phyloP scores from a whole-genome alignment of 345 rosid species.

The Ceriops zippeliana region DNA sequence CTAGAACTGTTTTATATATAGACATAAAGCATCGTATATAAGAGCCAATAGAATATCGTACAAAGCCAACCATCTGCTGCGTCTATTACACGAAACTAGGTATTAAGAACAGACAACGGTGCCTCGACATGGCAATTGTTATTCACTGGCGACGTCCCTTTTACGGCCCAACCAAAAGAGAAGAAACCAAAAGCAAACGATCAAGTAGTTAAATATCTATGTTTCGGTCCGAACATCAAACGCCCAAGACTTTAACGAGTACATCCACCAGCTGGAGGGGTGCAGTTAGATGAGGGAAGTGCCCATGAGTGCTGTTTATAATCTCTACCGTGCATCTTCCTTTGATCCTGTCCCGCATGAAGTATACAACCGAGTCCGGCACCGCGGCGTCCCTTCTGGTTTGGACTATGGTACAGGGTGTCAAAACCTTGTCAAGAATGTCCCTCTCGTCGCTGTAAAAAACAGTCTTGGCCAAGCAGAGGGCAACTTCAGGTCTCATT shows the following conservation, averaged over 20 bases:
- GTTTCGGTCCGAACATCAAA: neutral
- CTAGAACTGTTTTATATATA: no score
- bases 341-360: conserved; percentile 58
- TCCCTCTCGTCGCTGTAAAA: conserved; percentile 57
- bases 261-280: conserved; percentile 45
- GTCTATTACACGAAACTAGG: no score
- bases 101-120: neutral
- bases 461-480: conserved; percentile 55
- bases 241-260: conserved; percentile 38
- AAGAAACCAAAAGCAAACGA: neutral
- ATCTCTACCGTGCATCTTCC: conserved; percentile 56
- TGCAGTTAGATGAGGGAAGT: conserved; percentile 74
- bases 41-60: no score
- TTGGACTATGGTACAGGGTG: conserved; percentile 60
- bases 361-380: conserved; percentile 54
- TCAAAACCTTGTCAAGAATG: conserved; percentile 39
- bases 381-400: conserved; percentile 43
- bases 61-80: no score
- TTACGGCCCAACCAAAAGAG: neutral
- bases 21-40: no score
- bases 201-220: neutral
- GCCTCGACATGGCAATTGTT: no score
- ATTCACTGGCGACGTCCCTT: no score
- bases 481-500: conserved; percentile 58
- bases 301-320: conserved; percentile 43